phyloP scores from a whole-genome alignment of 2,329 filamentous ascomycete genomes.

The Trichoderma harzianum region DNA sequence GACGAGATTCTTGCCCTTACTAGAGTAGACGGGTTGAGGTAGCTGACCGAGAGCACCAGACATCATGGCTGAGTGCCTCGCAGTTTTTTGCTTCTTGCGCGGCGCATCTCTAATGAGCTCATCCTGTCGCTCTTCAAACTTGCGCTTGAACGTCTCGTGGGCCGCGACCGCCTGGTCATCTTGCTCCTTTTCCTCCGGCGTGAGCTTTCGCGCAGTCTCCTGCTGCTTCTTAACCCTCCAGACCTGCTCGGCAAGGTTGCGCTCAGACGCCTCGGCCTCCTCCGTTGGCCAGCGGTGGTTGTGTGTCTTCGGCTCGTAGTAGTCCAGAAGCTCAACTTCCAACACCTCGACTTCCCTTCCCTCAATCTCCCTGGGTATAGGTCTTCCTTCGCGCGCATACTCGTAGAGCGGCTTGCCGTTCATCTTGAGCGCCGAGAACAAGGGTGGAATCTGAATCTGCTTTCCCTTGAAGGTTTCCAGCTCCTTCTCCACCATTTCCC shows the following conservation, averaged over 20 bases:
- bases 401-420: slow-evolving; percentile 94
- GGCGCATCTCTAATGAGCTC: slow-evolving; percentile 52
- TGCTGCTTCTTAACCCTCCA: slow-evolving; percentile 60
- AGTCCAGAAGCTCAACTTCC: slow-evolving; percentile 78
- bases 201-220: slow-evolving; percentile 47
- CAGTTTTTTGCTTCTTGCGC: slow-evolving; percentile 31
- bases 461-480: slow-evolving; percentile 73
- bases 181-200: slow-evolving; percentile 52
- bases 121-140: slow-evolving; percentile 57
- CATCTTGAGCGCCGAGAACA: slow-evolving; percentile 91
- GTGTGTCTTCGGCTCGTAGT: slow-evolving; percentile 78
- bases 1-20: slow-evolving; percentile 51
- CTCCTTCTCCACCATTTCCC: slow-evolving; percentile 71
- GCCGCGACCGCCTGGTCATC: slow-evolving; percentile 54
- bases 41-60: slow-evolving; percentile 54
- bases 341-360: slow-evolving; percentile 74
- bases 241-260: slow-evolving; percentile 70
- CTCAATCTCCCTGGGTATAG: slow-evolving; percentile 81
- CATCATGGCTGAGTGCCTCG: slow-evolving; percentile 47
- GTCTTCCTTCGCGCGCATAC: slow-evolving; percentile 85
- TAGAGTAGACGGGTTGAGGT: slow-evolving; percentile 41
- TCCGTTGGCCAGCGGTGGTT: slow-evolving; percentile 73
- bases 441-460: slow-evolving; percentile 83
- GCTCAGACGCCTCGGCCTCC: slow-evolving; percentile 73
- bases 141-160: slow-evolving; percentile 56